Evolutionary conservation across 1,284 basidiomycete genomes (phyloP), one percentile per base, ranked within the genome.

Genomic region (Prillingera fragicola): DNA sequence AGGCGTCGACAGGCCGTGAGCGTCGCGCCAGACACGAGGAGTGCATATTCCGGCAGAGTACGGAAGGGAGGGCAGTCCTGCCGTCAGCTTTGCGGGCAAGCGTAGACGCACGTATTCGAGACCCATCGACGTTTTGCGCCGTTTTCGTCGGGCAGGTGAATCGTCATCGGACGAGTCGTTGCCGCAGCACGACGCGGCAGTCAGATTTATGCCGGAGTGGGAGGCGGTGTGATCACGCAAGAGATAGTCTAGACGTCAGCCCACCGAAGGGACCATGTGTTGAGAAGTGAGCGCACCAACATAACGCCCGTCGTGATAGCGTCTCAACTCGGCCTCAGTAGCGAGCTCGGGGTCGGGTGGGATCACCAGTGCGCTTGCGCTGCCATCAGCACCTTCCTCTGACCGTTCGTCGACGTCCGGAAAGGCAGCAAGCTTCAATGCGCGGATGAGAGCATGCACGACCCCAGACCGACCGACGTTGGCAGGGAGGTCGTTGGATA

Each of bases 11-110:
- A 84, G 0, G 85, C 88, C 3, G 80, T 80, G 17, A 86, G 73
- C 0, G 87, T 80, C 0, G 85, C 84, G 0, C 88, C 87, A 0
- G 84, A 87, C 0, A 94, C 75, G 6, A 83, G 72, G 3, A 72
- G 72, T 3, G 84, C 80, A 57, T 95, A 92, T 2, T 77, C 74
- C 1, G 77, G 62, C n/a, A 95, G 74, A 1, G 78, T 77, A 5
- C 67, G 65, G 61, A 95, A 95, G 0, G 76, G 70, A 0, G 89
- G 87, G 57, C 88, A 91, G 62, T 94, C 90, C 82, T 91, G 22
- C 56, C 33, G 15, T 54, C 22, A 50, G 52, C 43, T 12, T 25
- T 14, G 25, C 17, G 32, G 19, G 41, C n/a, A 41, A 38, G 22
- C 22, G 42, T 1, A 41, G 52, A 48, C 72, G 33, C 61, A 81